These are phyloP conservation scores for Trichoderma lentiforme DNA, from an alignment of 2,329 filamentous ascomycete species.

Conservation along the genomic window DNA sequence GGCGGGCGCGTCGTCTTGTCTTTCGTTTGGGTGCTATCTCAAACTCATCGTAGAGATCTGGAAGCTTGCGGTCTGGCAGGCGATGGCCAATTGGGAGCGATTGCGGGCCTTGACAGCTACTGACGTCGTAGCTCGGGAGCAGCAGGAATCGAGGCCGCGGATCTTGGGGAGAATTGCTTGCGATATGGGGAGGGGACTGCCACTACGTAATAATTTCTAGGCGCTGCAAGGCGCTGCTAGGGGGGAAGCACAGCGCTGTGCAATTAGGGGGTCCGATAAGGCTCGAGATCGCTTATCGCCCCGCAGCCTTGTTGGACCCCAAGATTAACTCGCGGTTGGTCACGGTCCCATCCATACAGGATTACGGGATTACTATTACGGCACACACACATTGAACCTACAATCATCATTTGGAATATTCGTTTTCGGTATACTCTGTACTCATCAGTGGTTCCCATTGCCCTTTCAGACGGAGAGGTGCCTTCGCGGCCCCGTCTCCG, in stretches of 20 bases:
- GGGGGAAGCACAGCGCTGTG: background rate
- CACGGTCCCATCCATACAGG: background rate
- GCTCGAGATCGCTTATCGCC: conserved; percentile 16
- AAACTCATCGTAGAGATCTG: conserved; percentile 20
- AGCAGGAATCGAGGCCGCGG: conserved; percentile 14
- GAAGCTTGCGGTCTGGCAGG: conserved; percentile 10
- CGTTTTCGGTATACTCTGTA: background rate
- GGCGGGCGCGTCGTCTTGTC: conserved; percentile 20
- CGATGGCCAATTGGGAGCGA: conserved; percentile 18
- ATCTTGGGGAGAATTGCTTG: conserved; percentile 5
- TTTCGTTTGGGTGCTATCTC: conserved; percentile 10
- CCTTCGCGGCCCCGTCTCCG: conserved; percentile 16
- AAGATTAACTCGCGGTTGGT: background rate
- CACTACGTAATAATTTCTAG: conserved; percentile 18
- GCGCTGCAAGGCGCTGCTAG: conserved; percentile 2
- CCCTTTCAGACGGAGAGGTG: background rate
- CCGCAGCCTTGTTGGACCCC: conserved; percentile 12
- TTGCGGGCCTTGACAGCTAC: conserved; percentile 2
- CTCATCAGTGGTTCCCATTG: background rate
- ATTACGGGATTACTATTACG: background rate
- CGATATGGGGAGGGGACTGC: background rate
- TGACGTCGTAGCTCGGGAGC: conserved; percentile 19
- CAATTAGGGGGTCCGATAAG: conserved; percentile 15
- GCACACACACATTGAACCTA: background rate
- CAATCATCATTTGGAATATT: background rate